phyloP scores from a whole-genome alignment of 305 asterid genomes.

The Galium porrigens region DNA sequence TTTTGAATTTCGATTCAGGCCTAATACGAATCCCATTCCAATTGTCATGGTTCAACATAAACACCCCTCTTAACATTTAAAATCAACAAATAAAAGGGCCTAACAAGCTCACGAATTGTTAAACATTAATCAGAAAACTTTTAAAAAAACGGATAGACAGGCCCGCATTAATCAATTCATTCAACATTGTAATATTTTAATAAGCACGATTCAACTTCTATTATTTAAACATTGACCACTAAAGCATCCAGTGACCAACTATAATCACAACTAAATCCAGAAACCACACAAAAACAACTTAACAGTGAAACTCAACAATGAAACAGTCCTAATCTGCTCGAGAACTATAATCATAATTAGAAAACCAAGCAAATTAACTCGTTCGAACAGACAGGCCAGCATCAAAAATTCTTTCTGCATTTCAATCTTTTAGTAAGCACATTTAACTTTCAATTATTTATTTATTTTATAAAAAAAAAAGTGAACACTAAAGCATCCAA shows the following conservation, averaged over 20 bases:
- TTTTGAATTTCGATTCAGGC: background rate
- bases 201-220: background rate
- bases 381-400: background rate
- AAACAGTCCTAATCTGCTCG: background rate
- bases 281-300: background rate
- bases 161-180: too few species aligned
- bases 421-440: background rate
- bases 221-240: background rate
- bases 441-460: background rate
- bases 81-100: background rate
- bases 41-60: background rate
- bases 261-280: background rate
- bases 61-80: background rate
- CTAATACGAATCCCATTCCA: background rate
- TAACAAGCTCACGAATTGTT: background rate
- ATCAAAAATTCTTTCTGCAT: background rate
- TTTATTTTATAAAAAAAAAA: background rate
- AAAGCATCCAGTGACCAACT: background rate
- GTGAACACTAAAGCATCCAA: background rate
- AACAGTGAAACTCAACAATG: background rate
- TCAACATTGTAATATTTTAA: too few species aligned
- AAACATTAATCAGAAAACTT: too few species aligned
- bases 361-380: background rate
- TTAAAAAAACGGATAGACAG: too few species aligned
- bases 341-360: background rate